These are phyloP conservation scores for Ophioceras dolichostomum DNA, from an alignment of 2,329 filamentous ascomycete genomes.

Conservation along the genomic window DNA sequence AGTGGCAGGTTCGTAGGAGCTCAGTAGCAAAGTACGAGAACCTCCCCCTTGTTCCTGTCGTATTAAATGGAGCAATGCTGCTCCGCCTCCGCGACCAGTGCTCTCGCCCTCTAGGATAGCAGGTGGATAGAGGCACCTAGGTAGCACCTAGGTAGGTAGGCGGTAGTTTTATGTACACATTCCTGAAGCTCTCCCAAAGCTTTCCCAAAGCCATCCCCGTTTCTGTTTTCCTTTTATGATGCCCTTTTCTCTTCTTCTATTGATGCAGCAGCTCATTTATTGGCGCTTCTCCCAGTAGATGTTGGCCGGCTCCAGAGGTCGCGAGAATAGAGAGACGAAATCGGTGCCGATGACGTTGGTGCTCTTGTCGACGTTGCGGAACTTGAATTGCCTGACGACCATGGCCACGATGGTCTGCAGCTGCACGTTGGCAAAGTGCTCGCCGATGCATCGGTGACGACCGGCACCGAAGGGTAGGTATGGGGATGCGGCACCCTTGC, in stretches of 20 bases:
- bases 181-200: too few relatives aligned
- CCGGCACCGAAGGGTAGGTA: conserved; percentile 93
- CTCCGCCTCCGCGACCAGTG: too few relatives aligned
- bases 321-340: conserved; percentile 60
- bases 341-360: conserved; percentile 56
- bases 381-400: conserved; percentile 67
- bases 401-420: conserved; percentile 73
- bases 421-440: conserved; percentile 92
- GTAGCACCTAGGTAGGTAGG: too few relatives aligned
- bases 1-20: too few relatives aligned
- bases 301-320: conserved; percentile 56
- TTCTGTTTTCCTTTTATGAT: background rate
- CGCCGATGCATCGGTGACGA: conserved; percentile 86
- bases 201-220: too few relatives aligned
- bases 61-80: too few relatives aligned
- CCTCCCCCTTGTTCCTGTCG: too few relatives aligned
- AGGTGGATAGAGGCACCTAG: too few relatives aligned
- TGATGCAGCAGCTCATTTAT: too few relatives aligned
- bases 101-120: too few relatives aligned
- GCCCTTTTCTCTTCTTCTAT: background rate
- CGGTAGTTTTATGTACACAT: too few relatives aligned
- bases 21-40: too few relatives aligned
- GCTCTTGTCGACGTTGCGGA: conserved; percentile 63
- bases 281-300: conserved; percentile 66
- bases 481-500: conserved; percentile 78